A percentile compares a stretch with the other conserved stretches of the same genome.
Evolutionary conservation across 1,284 basidiomycete genomes (phyloP).

Genomic region (Rhodotorula sp.): DNA sequence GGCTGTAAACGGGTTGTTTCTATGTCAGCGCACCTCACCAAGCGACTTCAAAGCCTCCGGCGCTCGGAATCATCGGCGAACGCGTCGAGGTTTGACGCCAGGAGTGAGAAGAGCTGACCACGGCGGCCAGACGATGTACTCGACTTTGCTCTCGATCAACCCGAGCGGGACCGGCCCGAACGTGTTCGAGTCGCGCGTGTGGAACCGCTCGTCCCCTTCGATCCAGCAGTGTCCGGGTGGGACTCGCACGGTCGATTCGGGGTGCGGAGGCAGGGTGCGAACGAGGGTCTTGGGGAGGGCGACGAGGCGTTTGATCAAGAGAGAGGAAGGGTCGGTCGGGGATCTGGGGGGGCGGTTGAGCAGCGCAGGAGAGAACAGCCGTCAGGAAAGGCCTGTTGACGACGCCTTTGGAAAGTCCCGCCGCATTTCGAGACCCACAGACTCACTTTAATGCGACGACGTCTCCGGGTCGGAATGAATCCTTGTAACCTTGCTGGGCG

Average conservation of each 20-base stretch:
- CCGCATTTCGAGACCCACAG: too few relatives aligned
- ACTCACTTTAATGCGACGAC: conserved; percentile 55
- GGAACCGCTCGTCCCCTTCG: conserved; percentile 56
- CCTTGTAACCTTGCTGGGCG: conserved; percentile 37
- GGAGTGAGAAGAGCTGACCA: conserved; percentile 10
- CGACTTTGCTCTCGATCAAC: conserved; percentile 51
- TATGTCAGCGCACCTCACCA: too few relatives aligned
- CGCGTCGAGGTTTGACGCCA: not conserved
- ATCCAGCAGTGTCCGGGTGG: conserved; percentile 55
- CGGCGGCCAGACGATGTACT: conserved; percentile 53
- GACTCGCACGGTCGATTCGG: conserved; percentile 47
- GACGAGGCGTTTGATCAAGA: conserved; percentile 56
- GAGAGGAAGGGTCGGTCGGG: not conserved
- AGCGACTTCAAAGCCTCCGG: not conserved
- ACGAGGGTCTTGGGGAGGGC: conserved; percentile 57
- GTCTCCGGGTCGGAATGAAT: conserved; percentile 51
- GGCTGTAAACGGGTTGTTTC: not conserved
- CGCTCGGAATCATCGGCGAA: not conserved
- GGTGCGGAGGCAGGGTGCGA: conserved; percentile 49
- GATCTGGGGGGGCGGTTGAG: not conserved
- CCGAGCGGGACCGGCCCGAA: conserved; percentile 57
- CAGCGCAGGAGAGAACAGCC: not conserved
- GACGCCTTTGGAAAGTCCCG: too few relatives aligned
- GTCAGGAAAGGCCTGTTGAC: too few relatives aligned
- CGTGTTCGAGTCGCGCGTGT: conserved; percentile 53